Evolutionary conservation across 1,139 yeast genomes (phyloP), one percentile per base, ranked within the genome.

Genomic region (Zygosaccharomyces sapae): DNA sequence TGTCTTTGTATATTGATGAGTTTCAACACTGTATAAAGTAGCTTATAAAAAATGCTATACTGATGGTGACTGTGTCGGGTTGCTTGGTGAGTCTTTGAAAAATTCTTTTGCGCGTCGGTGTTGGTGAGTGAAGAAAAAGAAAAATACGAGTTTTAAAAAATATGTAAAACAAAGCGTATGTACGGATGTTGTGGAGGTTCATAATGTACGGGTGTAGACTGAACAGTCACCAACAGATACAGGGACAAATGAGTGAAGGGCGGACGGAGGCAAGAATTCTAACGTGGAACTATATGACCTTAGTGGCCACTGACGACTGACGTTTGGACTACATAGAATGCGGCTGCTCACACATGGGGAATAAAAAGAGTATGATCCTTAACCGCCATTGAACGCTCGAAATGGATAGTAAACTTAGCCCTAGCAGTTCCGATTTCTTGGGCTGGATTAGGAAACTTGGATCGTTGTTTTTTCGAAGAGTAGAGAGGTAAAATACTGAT

Each of bases 1-100:
- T 27, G 34, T 12, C 16, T 24, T 27, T 27, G 27, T 38, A 3
- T 10, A 16, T 38, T 7, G 34, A 33, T 33, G 29, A 38, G 34
- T 25, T 7, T 18, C 13, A 18, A 5, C 22, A 29, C 34, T 29
- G 33, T 29, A 16, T 18, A 38, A 16, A n/a, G 29, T 38, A 38
- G 34, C 29, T 38, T 38, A 38, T 38, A 38, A 38, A 12, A 31
- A 38, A 38, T 29, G 31, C 41, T 16, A 18, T 33, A 18, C 41
- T 29, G 9, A 22, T n/a, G 5, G 34, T 16, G 41, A 27, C 25
- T 27, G 27, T 9, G 41, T 27, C 9, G 20, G 34, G 9, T 10
- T 38, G 34, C 19, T 29, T 30, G 33, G 34, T 18, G 41, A 22
- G 27, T 24, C 38, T 5, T 35, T 30, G 16, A 27, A 18, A 29